These are phyloP conservation scores for Arxiozyma slooffiae DNA, from an alignment of 1,139 yeast species.

Conservation along the genomic window DNA sequence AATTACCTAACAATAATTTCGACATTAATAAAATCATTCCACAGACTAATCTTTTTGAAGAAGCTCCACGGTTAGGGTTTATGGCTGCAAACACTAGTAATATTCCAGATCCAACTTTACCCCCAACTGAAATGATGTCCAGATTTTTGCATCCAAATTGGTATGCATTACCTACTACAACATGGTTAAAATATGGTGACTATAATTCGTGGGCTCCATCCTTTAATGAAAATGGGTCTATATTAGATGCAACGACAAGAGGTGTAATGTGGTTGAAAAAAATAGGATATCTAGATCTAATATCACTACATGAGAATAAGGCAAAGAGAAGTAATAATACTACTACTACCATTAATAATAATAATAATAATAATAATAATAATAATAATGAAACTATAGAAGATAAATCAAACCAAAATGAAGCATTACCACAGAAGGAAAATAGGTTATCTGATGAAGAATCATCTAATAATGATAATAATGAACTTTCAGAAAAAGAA, in stretches of 20 bases:
- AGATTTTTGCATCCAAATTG: constrained; percentile 80
- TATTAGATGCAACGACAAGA: constrained; percentile 53
- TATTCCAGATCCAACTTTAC: constrained; percentile 53
- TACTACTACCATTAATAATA: background rate
- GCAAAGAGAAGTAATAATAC: constrained; percentile 10
- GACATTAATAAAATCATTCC: constrained; percentile 29
- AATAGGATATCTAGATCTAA: constrained; percentile 47
- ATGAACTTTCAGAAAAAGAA: constrained; percentile 6
- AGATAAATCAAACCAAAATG: constrained; percentile 10
- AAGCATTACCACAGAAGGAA: constrained; percentile 4
- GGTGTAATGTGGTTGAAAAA: constrained; percentile 73
- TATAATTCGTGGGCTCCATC: constrained; percentile 71
- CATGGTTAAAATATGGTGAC: constrained; percentile 65
- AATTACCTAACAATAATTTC: constrained; percentile 27
- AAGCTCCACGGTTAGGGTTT: constrained; percentile 30
- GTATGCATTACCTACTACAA: constrained; percentile 71
- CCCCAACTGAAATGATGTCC: constrained; percentile 58
- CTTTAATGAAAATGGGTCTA: constrained; percentile 59
- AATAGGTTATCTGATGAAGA: background rate
- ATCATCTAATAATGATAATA: constrained; percentile 3
- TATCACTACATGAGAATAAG: constrained; percentile 15
- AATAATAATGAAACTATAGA: constrained; percentile 5
- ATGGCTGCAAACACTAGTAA: constrained; percentile 32
- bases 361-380: no score
- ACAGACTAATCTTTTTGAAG: constrained; percentile 30